Evolutionary conservation across 371 early-diverging fungal genomes (phyloP), one percentile per base, ranked within the genome.

Genomic region (Haplosporangium sp.): DNA sequence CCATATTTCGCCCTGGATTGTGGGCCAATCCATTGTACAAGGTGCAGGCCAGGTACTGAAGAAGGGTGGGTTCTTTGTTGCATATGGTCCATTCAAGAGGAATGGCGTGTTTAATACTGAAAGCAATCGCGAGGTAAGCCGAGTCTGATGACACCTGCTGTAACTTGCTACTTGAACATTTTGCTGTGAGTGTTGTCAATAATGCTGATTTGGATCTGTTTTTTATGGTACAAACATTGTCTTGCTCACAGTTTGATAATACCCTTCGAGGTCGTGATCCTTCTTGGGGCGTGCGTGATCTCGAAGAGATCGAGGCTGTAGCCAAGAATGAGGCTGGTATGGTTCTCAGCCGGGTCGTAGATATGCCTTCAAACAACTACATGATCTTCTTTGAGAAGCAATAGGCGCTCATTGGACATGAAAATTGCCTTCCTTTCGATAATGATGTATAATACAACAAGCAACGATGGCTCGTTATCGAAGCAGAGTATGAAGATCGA

Each of bases 1-100:
- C 21, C 79, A 79, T 43, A 79, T 79, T 12, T 68, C 79, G 14
- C 79, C 79, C 3, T 79, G 72, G 79, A 59, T 72, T 12, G 79
- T 79, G 18, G 62, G 72, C 0, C 64, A 65, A 51, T 79, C 73
- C 20, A 79, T 72, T 51, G 51, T 71, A 5, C 59, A 64, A 14
- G 71, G 71, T 7, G 65, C 71, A 14, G 68, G 65, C 42, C 59
- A 64, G 52, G 29, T 71, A 37, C 55, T 67, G 1, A 71, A 67
- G 58, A 43, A 45, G n/a, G 68, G 77, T 1, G 68, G 77, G 12
- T 42, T 29, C 12, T 46, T 77, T 38, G 52, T 64, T 8, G 18
- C 43, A 9, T 71, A 77, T 53, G 68, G 72, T 11, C 65, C 77
- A 0, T 77, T 77, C 68, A 71, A 64, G 54, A 62, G 23, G 41